A percentile compares a stretch with the other conserved stretches of the same genome.
These are phyloP conservation scores for Epichloe bromicola DNA, from an alignment of 2,329 filamentous ascomycete species.

Conservation along the genomic window DNA sequence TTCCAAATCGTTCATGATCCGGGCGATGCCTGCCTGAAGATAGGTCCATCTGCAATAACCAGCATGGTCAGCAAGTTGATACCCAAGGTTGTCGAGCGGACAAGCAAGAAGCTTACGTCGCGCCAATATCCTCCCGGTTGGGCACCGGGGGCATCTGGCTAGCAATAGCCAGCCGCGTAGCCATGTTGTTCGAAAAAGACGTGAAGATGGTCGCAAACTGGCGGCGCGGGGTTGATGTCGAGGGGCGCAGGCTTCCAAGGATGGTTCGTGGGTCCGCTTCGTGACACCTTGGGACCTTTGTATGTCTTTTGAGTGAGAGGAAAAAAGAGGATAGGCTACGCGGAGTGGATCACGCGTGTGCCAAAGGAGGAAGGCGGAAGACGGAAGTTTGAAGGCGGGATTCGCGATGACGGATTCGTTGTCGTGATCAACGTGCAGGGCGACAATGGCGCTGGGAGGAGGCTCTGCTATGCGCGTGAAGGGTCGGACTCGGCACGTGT, in stretches of 20 bases:
- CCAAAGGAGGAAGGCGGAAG: not conserved
- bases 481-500: not conserved
- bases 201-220: not conserved
- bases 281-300: not conserved
- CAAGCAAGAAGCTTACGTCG: conserved; percentile 26
- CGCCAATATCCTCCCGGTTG: conserved; percentile 46
- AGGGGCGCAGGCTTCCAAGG: not conserved
- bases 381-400: not conserved
- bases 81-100: not conserved
- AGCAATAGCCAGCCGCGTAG: conserved; percentile 21
- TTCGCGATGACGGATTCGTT: not conserved
- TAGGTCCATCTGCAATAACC: conserved; percentile 62
- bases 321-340: not conserved
- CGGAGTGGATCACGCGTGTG: not conserved
- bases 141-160: conserved; percentile 43
- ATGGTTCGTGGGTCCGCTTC: not conserved
- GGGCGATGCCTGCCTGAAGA: conserved; percentile 74
- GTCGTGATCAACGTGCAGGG: not conserved
- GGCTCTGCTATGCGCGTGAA: not conserved
- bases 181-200: conserved; percentile 13
- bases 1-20: conserved; percentile 86
- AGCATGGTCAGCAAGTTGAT: conserved; percentile 12
- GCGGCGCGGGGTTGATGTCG: conserved; percentile 3
- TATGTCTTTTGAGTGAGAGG: not conserved
- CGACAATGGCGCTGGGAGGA: not conserved